Evolutionary conservation across 1,139 yeast genomes (phyloP).

Genomic region (Yamadazyma siamensis): DNA sequence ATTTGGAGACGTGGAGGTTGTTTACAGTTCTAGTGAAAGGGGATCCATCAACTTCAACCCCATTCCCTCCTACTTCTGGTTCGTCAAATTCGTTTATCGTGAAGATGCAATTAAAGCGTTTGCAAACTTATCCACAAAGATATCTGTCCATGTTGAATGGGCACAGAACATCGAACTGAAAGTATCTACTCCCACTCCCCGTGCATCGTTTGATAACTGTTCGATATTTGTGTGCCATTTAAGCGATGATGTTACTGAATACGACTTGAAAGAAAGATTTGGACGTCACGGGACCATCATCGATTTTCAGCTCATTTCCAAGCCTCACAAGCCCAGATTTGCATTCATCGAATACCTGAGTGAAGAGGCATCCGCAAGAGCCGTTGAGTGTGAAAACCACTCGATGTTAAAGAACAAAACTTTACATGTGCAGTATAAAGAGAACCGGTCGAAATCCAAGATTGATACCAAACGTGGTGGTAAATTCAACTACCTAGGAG

Average conservation of each 20-base stretch:
- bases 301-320: constrained; percentile 45
- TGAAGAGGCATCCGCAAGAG: constrained; percentile 77
- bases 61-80: constrained; percentile 59
- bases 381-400: constrained; percentile 80
- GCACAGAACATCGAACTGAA: constrained; percentile 65
- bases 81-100: constrained; percentile 75
- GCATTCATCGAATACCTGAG: constrained; percentile 66
- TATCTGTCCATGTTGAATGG: constrained; percentile 68
- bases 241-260: constrained; percentile 50
- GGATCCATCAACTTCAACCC: no score
- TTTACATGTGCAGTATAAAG: constrained; percentile 81
- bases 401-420: constrained; percentile 68
- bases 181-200: constrained; percentile 5
- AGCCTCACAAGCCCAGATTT: constrained; percentile 41
- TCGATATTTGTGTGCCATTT: constrained; percentile 80
- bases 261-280: constrained; percentile 55
- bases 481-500: not conserved
- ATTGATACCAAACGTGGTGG: no score
- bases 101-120: constrained; percentile 90
- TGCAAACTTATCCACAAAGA: constrained; percentile 59
- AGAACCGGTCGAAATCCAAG: constrained; percentile 34
- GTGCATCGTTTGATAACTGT: constrained; percentile 52
- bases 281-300: constrained; percentile 64
- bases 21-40: constrained; percentile 1
- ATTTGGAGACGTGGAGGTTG: constrained; percentile 15